Evolutionary conservation across 345 rosid species (phyloP).

Genomic region (Erysimum cheiranthoides): DNA sequence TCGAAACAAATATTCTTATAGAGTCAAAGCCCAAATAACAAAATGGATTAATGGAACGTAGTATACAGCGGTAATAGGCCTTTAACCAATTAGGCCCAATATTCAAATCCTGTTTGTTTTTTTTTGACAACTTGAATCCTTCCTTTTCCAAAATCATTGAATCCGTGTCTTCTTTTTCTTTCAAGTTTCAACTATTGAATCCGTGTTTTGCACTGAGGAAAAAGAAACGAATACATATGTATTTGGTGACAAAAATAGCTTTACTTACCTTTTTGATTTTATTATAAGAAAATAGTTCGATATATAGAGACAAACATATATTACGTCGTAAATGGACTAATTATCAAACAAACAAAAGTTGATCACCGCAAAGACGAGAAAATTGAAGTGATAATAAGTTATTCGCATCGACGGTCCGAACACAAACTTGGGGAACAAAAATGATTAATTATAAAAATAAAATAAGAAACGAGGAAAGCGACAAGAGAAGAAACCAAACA

Average conservation of each 20-base stretch:
- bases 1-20: not conserved
- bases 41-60: not conserved
- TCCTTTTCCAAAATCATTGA: not conserved
- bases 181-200: not conserved
- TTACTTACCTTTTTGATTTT: not conserved
- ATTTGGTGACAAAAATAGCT: constrained; percentile 3
- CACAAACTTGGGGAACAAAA: not conserved
- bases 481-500: constrained; percentile 18
- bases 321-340: not conserved
- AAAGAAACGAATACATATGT: not conserved
- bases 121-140: too few species aligned
- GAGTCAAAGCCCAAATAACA: constrained; percentile 2
- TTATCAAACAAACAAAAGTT: not conserved
- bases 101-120: not conserved
- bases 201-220: not conserved
- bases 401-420: constrained; percentile 13
- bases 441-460: not conserved
- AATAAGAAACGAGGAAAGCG: constrained; percentile 11
- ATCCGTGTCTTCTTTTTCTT: not conserved
- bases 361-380: not conserved
- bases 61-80: not conserved
- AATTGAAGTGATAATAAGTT: not conserved
- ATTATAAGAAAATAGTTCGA: not conserved
- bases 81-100: constrained; percentile 7
- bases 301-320: not conserved